A percentile compares a stretch with the other conserved stretches of the same genome.
These are phyloP conservation scores for Acanthamoeba castellanii DNA, from an alignment of 208 protist genomes.

Conservation along the genomic window DNA sequence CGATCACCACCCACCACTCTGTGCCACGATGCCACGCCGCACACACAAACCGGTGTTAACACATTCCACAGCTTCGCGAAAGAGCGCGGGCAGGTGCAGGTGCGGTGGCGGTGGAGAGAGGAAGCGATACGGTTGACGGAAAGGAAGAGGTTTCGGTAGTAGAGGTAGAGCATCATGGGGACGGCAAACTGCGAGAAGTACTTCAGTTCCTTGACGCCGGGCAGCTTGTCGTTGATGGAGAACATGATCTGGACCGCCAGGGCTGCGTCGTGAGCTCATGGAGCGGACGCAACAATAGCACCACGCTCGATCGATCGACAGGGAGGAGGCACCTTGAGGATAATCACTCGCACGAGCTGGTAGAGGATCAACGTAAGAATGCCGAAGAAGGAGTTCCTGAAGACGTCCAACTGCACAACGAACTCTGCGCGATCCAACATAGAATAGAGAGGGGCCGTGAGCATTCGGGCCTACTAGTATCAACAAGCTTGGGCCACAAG, in stretches of 20 bases:
- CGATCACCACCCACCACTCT: constrained; percentile 64
- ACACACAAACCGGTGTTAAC: background rate
- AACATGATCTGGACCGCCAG: constrained; percentile 10
- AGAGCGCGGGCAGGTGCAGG: background rate
- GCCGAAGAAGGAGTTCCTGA: constrained; percentile 4
- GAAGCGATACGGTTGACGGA: constrained; percentile 14
- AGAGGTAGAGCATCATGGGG: constrained; percentile 52
- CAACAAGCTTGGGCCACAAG: background rate
- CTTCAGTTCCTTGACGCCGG: constrained; percentile 44
- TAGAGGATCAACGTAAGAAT: background rate
- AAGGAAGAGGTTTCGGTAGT: constrained; percentile 72
- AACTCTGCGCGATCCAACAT: constrained; percentile 3
- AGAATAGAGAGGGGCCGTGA: background rate
- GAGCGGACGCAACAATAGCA: background rate
- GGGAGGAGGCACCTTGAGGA: background rate
- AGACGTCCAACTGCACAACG: constrained; percentile 16
- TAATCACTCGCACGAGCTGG: background rate
- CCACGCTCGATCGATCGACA: background rate
- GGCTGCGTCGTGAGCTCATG: background rate
- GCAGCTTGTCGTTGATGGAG: constrained; percentile 47
- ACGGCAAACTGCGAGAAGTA: constrained; percentile 69
- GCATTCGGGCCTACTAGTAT: background rate
- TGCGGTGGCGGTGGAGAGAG: background rate
- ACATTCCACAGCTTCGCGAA: background rate
- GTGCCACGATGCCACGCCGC: background rate